These are phyloP conservation scores for Holtermannia corniformis DNA, from an alignment of 768 basidiomycete genomes.

Conservation along the genomic window DNA sequence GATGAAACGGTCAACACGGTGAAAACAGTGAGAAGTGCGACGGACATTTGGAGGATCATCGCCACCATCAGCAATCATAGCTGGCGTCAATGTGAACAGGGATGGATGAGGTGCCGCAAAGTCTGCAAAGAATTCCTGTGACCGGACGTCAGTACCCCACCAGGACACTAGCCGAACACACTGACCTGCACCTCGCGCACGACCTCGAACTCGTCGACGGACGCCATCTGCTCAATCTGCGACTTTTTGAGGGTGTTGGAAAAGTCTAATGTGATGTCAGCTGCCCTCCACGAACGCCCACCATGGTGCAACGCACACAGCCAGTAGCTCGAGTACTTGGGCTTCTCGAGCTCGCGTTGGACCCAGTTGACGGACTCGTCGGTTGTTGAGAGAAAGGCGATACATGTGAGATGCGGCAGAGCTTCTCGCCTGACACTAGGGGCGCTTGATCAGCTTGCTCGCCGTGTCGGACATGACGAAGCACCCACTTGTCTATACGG, in stretches of 20 bases:
- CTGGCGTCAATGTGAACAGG: conserved; percentile 61
- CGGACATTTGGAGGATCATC: conserved; percentile 40
- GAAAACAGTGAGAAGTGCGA: neutral
- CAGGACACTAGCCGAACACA: neutral
- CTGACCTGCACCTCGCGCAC: conserved; percentile 91
- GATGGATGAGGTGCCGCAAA: conserved; percentile 78
- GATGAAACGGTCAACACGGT: neutral
- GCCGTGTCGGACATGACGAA: neutral
- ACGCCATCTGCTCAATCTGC: conserved; percentile 83
- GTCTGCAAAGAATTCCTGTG: conserved; percentile 90
- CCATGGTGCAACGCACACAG: conserved; percentile 67
- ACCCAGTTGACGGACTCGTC: conserved; percentile 74
- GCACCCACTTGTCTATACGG: conserved; percentile 75
- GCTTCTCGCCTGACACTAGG: conserved; percentile 67
- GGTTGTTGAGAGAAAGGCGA: conserved; percentile 79
- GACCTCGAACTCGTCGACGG: conserved; percentile 91
- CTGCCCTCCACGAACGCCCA: neutral
- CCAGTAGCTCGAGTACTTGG: conserved; percentile 96
- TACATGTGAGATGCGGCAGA: conserved; percentile 94
- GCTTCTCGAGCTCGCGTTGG: conserved; percentile 72
- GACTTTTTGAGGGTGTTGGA: conserved; percentile 85
- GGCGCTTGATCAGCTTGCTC: conserved; percentile 6
- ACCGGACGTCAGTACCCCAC: too few relatives aligned
- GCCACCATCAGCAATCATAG: conserved; percentile 34
- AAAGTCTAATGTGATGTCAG: conserved; percentile 57